Base-by-base conservation (phyloP, 129 eudicot genomes). In the Arctium minus region DNA sequence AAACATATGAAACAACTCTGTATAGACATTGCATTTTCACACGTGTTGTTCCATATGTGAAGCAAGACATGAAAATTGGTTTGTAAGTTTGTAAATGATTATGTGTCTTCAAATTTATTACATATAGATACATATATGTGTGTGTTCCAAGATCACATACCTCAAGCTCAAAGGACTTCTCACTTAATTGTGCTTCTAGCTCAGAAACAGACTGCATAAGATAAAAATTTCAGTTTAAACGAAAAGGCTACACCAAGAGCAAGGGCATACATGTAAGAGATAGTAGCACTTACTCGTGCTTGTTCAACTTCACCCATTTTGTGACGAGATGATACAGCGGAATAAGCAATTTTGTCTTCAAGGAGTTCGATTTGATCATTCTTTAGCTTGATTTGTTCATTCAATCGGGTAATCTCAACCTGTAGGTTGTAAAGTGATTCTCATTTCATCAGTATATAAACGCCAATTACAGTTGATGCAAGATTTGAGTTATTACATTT, bases 121-220 rank as follows among this genome's bases (percentile, higher is more conserved):
- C 30, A 18, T 17, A 60, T 13, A 50, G 6, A 50, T 50, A 50
- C 6, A 12, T 50, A 13, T 50, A 33, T 53, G 75, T 65, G 33
- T 56, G 77, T 56, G 40, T 36, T 60, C 40, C 72, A 73, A 29
- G 69, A 44, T 27, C 73, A 64, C 83, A 48, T 83, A 96, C 99
- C 99, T 96, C 99, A 84, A 96, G 97, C 86, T 93, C 97, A 88
- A 93, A 90, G 33, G 98, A 88, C 85, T 96, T 96, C 92, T 96
- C 99, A 80, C 91, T 91, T 82, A 96, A 81, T 67, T 88, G 98
- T 36, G 90, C 89, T 88, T 89, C 85, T 8, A 96, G 88, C 69
- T 96, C 98, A 81, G 94, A 89, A 60, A 91, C 76, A 64, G 91
- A 72, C 98, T 96, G 98, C 86, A 82, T 35, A 72, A 68, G 69